These are phyloP conservation scores for Fusarium compactum DNA, from an alignment of 2,329 filamentous ascomycete species.

Conservation along the genomic window DNA sequence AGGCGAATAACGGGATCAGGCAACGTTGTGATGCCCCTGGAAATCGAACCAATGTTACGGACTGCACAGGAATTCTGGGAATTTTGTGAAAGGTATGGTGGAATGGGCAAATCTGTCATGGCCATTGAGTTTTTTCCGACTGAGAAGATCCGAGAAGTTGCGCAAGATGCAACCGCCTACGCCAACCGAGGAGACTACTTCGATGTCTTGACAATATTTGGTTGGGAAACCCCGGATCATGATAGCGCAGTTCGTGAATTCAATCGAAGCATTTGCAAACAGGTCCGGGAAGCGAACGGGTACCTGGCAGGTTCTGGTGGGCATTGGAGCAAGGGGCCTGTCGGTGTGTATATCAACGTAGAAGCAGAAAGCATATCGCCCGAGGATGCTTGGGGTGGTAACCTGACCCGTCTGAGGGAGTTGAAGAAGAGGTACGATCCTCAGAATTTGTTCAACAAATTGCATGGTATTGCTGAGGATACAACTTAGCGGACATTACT, in stretches of 20 bases:
- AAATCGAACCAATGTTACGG: constrained; percentile 45
- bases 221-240: constrained; percentile 55
- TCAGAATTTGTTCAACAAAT: constrained; percentile 52
- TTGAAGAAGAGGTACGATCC: constrained; percentile 53
- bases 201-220: constrained; percentile 56
- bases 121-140: constrained; percentile 59
- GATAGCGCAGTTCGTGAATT: constrained; percentile 55
- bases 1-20: constrained; percentile 45
- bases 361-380: constrained; percentile 43
- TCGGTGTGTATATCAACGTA: constrained; percentile 50
- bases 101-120: constrained; percentile 42
- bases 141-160: constrained; percentile 53
- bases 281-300: constrained; percentile 44
- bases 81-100: constrained; percentile 35
- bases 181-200: constrained; percentile 59
- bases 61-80: constrained; percentile 48
- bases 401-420: constrained; percentile 46
- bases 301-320: constrained; percentile 34
- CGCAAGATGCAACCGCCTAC: constrained; percentile 56
- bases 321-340: constrained; percentile 40
- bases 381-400: constrained; percentile 49
- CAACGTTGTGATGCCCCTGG: constrained; percentile 53
- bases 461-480: constrained; percentile 39
- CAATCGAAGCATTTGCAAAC: constrained; percentile 51
- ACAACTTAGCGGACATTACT: background rate